Percentiles rank a stretch among this genome's conserved stretches.
These are phyloP conservation scores for Ophiostoma pallidulum DNA, from an alignment of 2,329 filamentous ascomycete genomes.

Conservation along the genomic window DNA sequence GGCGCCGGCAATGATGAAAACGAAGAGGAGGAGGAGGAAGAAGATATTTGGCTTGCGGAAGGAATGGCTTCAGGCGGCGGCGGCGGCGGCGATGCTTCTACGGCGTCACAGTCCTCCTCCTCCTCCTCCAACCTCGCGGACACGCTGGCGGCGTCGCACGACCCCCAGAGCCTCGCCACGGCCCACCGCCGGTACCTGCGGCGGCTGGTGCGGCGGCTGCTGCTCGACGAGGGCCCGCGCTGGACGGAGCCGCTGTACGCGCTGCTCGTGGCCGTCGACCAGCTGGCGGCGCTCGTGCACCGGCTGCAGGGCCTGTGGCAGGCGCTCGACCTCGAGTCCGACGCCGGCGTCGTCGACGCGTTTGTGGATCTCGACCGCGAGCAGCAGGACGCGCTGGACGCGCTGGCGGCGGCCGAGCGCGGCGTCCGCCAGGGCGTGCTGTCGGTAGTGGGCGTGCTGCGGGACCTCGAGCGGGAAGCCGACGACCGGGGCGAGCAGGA, in stretches of 20 bases:
- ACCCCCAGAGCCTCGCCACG: slow-evolving; percentile 74
- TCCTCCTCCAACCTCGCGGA: too few relatives aligned
- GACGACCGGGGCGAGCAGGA: slow-evolving; percentile 22
- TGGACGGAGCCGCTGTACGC: slow-evolving; percentile 59
- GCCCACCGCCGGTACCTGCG: slow-evolving; percentile 72
- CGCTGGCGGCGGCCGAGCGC: slow-evolving; percentile 54
- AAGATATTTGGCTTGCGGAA: slow-evolving; percentile 34
- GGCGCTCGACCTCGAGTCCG: slow-evolving; percentile 68
- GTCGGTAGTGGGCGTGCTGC: slow-evolving; percentile 50
- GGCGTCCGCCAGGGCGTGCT: slow-evolving; percentile 60
- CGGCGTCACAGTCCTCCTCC: slow-evolving; percentile 16
- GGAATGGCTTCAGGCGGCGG: neutral
- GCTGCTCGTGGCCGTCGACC: slow-evolving; percentile 67
- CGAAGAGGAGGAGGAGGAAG: slow-evolving; percentile 23
- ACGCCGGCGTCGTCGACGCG: slow-evolving; percentile 71
- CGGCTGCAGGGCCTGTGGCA: slow-evolving; percentile 69
- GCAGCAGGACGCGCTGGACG: slow-evolving; percentile 55
- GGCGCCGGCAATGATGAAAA: neutral
- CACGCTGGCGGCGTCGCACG: slow-evolving; percentile 32
- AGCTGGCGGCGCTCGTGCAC: slow-evolving; percentile 65
- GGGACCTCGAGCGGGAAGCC: slow-evolving; percentile 26
- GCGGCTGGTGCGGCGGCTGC: slow-evolving; percentile 54
- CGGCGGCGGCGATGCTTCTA: neutral
- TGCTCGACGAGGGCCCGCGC: slow-evolving; percentile 48
- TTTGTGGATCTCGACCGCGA: slow-evolving; percentile 64